These are phyloP conservation scores for Penicillium roqueforti DNA, from an alignment of 495 filamentous ascomycete genomes.

Conservation along the genomic window DNA sequence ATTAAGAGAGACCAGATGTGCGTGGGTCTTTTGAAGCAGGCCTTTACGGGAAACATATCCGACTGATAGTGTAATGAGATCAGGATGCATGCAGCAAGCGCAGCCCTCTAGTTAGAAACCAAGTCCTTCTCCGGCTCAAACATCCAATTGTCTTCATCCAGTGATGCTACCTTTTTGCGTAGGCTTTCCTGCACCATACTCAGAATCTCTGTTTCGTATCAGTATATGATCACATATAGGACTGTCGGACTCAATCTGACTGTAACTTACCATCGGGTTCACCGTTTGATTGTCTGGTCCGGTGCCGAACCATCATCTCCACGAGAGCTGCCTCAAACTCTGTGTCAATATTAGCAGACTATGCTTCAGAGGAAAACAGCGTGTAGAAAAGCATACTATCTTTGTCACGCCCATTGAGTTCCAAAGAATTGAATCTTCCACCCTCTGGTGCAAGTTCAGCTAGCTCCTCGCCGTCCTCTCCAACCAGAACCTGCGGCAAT, in stretches of 20 bases:
- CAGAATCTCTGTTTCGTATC: constrained; percentile 55
- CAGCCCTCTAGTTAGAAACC: constrained; percentile 17
- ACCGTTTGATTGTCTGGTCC: constrained; percentile 55
- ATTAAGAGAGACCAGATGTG: constrained; percentile 31
- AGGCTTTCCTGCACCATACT: constrained; percentile 68
- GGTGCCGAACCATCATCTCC: constrained; percentile 55
- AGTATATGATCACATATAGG: neutral
- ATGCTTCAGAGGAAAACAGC: neutral
- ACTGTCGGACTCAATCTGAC: neutral
- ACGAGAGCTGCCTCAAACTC: constrained; percentile 47
- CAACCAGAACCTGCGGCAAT: constrained; percentile 43
- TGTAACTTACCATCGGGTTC: constrained; percentile 61
- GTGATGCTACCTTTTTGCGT: constrained; percentile 61
- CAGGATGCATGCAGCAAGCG: constrained; percentile 12
- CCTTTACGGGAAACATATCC: constrained; percentile 10
- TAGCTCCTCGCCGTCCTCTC: constrained; percentile 53
- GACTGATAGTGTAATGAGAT: constrained; percentile 22
- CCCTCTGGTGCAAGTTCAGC: constrained; percentile 33
- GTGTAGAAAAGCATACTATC: constrained; percentile 35
- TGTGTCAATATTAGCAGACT: constrained; percentile 17
- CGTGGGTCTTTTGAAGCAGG: neutral
- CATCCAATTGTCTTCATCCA: constrained; percentile 89
- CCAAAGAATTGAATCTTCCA: constrained; percentile 14
- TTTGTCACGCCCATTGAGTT: constrained; percentile 40
- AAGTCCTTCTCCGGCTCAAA: constrained; percentile 66